phyloP scores from a whole-genome alignment of 2,329 filamentous ascomycete genomes.

The Phyllosticta paracitricarpa region DNA sequence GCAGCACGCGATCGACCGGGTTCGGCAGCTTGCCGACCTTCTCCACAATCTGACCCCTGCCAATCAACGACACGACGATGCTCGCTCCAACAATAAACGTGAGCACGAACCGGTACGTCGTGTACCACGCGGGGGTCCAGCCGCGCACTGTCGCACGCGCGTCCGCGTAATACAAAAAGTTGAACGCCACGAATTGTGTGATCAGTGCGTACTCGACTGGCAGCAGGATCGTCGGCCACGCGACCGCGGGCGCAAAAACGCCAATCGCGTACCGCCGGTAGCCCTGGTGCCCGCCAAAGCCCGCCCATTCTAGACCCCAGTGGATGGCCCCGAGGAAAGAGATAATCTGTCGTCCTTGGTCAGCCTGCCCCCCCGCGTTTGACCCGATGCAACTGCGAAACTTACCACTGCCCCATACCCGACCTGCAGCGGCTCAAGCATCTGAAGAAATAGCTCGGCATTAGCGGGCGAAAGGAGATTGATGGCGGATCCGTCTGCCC shows the following conservation, averaged over 20 bases:
- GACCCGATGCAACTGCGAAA: conserved; percentile 14
- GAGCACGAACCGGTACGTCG: conserved; percentile 80
- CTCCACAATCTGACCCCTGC: conserved; percentile 64
- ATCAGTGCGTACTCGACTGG: conserved; percentile 79
- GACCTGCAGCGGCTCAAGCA: conserved; percentile 79
- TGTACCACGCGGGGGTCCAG: conserved; percentile 80
- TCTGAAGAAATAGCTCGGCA: conserved; percentile 59
- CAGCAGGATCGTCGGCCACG: conserved; percentile 83
- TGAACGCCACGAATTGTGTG: conserved; percentile 76
- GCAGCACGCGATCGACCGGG: conserved; percentile 39
- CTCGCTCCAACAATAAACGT: conserved; percentile 80
- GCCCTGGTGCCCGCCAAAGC: conserved; percentile 56
- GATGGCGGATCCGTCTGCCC: conserved; percentile 45
- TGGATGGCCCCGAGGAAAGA: conserved; percentile 91
- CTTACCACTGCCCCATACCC: conserved; percentile 78
- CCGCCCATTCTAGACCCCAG: conserved; percentile 81
- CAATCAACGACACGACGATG: conserved; percentile 72
- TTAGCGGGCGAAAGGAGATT: conserved; percentile 59
- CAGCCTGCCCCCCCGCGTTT: neutral
- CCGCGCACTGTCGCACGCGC: conserved; percentile 60
- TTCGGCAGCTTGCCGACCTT: conserved; percentile 38
- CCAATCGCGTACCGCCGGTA: conserved; percentile 78
- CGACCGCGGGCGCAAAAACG: conserved; percentile 65
- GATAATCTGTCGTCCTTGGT: conserved; percentile 51
- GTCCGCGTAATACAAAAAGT: conserved; percentile 77